Evolutionary conservation across 371 early-diverging fungal genomes (phyloP).

Genomic region (Mortierella sp.): DNA sequence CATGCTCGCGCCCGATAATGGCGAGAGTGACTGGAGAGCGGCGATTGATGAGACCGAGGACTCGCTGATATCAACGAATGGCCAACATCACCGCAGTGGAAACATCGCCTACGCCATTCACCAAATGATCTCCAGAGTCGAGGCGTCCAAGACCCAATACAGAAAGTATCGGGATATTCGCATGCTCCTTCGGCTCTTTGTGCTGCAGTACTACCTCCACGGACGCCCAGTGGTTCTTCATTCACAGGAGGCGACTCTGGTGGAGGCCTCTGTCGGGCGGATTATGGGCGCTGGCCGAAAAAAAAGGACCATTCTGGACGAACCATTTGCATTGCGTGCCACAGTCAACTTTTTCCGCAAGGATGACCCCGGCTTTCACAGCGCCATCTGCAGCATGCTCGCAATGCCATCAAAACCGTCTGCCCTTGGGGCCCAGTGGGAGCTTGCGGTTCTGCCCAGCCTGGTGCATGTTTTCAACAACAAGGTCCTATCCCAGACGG

Average conservation of each 20-base stretch:
- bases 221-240: conserved; percentile 15
- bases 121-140: conserved; percentile 19
- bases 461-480: conserved; percentile 25
- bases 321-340: conserved; percentile 29
- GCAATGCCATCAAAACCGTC: conserved; percentile 14
- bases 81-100: conserved; percentile 2
- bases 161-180: conserved; percentile 28
- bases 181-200: conserved; percentile 24
- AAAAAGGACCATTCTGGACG: conserved; percentile 18
- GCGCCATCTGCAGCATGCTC: conserved; percentile 33
- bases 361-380: conserved; percentile 23
- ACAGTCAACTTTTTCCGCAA: conserved; percentile 28
- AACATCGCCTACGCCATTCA: conserved; percentile 31
- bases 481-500: conserved; percentile 16
- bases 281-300: conserved; percentile 9
- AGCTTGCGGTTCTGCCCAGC: conserved; percentile 19
- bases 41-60: conserved; percentile 20
- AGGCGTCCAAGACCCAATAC: conserved; percentile 4
- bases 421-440: conserved; percentile 20
- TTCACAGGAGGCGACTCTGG: conserved; percentile 15
- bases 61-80: background rate
- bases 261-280: conserved; percentile 39
- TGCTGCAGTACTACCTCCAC: conserved; percentile 25
- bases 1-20: conserved; percentile 21
- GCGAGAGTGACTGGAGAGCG: background rate